phyloP scores from a whole-genome alignment of 768 basidiomycete genomes.

The Epithele typhae region DNA sequence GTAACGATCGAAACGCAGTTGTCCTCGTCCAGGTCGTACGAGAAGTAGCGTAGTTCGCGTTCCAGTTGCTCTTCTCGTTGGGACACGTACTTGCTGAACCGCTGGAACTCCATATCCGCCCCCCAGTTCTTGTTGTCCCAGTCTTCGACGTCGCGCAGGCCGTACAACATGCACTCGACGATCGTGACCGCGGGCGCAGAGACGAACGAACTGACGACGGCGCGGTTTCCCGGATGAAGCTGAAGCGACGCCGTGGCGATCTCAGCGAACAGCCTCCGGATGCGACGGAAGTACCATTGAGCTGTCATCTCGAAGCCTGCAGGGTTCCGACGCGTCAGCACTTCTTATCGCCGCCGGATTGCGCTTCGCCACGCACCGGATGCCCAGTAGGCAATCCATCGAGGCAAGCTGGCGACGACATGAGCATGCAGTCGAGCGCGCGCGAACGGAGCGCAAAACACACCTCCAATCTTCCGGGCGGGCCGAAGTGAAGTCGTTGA shows the following conservation, averaged over 20 bases:
- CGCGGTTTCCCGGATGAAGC: conserved; percentile 15
- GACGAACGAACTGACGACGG: conserved; percentile 22
- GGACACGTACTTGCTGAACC: conserved; percentile 20
- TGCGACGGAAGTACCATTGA: conserved; percentile 16
- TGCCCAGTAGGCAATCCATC: no score
- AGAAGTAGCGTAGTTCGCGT: conserved; percentile 21
- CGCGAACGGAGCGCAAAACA: not conserved
- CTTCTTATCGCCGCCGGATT: no score
- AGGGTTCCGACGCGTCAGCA: no score
- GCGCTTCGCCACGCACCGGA: no score
- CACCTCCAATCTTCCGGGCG: conserved; percentile 27
- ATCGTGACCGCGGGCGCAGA: not conserved
- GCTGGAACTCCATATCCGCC: conserved; percentile 5
- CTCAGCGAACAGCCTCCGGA: conserved; percentile 5
- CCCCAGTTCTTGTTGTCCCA: conserved; percentile 6
- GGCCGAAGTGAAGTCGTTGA: conserved; percentile 26
- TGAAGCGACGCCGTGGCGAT: conserved; percentile 2
- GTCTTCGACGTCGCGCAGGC: conserved; percentile 1
- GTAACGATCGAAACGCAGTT: conserved; percentile 26
- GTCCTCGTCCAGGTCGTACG: conserved; percentile 27
- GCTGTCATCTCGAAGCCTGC: conserved; percentile 12
- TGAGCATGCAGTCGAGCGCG: no score
- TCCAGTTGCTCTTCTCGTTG: conserved; percentile 22
- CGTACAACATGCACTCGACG: conserved; percentile 12
- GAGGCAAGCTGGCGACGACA: no score